Conservation (phyloP, 1,284 basidiomycete species). For the Tilletia walkeri region DNA sequence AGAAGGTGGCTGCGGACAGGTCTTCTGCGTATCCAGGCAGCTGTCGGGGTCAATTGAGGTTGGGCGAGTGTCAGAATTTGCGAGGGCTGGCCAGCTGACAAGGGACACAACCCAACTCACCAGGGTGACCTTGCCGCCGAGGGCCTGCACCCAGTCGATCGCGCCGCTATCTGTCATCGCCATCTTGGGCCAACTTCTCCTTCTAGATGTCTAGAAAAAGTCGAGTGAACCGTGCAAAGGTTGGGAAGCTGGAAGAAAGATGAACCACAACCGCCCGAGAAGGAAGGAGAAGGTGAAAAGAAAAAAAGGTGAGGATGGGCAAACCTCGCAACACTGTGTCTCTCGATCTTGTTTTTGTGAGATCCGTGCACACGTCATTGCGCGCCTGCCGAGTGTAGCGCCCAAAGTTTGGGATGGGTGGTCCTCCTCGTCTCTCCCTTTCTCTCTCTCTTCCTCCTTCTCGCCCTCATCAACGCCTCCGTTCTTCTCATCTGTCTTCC, state of each 20-base stretch:
- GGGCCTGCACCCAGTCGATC: constrained; percentile 14
- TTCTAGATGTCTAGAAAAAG: not conserved
- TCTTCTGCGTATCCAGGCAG: constrained; percentile 73
- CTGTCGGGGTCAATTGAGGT: constrained; percentile 16
- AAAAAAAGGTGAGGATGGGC: not conserved
- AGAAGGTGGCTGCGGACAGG: constrained; percentile 85
- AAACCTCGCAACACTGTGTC: not conserved
- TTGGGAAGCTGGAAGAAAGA: not conserved
- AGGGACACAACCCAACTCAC: not conserved
- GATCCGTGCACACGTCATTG: too few species aligned
- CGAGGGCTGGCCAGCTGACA: not conserved
- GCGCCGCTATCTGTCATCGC: constrained; percentile 15
- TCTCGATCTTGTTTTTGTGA: too few species aligned
- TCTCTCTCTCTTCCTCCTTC: not conserved
- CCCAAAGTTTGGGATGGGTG: too few species aligned
- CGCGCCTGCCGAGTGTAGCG: too few species aligned
- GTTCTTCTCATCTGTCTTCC: too few species aligned
- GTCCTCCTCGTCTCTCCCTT: too few species aligned
- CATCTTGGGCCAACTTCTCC: constrained; percentile 9
- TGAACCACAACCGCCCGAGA: not conserved
- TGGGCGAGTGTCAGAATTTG: too few species aligned
- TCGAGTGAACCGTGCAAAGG: not conserved
- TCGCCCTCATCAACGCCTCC: too few species aligned
- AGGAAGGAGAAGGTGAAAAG: not conserved
- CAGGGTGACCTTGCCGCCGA: constrained; percentile 12